A percentile compares a stretch with the other conserved stretches of the same genome.
These are phyloP conservation scores for Dryas octopetala DNA, from an alignment of 306 rosid species.

Conservation along the genomic window DNA sequence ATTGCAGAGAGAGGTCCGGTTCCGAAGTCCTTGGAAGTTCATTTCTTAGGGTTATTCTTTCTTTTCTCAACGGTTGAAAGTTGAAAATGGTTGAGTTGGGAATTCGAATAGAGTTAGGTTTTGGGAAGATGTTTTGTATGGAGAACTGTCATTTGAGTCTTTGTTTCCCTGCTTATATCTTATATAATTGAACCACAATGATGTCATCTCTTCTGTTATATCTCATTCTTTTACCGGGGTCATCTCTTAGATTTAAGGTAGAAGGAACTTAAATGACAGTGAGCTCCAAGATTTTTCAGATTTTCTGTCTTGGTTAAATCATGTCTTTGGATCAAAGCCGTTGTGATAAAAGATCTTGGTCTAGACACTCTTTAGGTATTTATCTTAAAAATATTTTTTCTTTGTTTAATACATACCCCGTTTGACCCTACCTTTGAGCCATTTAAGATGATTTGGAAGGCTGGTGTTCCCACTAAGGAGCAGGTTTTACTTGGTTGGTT, in stretches of 20 bases:
- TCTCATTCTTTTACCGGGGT: not conserved
- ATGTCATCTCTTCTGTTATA: not conserved
- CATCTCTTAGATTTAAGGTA: not conserved
- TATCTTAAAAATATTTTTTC: not conserved
- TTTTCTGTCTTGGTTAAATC: not conserved
- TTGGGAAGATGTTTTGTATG: not conserved
- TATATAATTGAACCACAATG: not conserved
- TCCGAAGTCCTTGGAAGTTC: not conserved
- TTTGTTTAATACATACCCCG: not conserved
- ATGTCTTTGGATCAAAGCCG: not conserved
- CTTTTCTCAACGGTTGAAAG: not conserved
- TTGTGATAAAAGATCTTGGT: not conserved
- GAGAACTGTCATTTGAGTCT: not conserved
- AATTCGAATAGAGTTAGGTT: not conserved
- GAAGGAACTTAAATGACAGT: not conserved
- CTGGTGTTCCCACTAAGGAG: not conserved
- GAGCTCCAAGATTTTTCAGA: not conserved
- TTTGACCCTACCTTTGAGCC: not conserved
- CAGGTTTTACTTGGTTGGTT: not conserved
- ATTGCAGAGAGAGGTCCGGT: not conserved
- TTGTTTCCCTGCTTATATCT: not conserved
- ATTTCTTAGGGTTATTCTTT: not conserved
- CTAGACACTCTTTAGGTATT: not conserved
- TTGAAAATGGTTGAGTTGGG: not conserved
- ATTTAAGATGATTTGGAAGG: not conserved